These are phyloP conservation scores for Neonectria sp. DNA, from an alignment of 2,329 filamentous ascomycete species.

Conservation along the genomic window DNA sequence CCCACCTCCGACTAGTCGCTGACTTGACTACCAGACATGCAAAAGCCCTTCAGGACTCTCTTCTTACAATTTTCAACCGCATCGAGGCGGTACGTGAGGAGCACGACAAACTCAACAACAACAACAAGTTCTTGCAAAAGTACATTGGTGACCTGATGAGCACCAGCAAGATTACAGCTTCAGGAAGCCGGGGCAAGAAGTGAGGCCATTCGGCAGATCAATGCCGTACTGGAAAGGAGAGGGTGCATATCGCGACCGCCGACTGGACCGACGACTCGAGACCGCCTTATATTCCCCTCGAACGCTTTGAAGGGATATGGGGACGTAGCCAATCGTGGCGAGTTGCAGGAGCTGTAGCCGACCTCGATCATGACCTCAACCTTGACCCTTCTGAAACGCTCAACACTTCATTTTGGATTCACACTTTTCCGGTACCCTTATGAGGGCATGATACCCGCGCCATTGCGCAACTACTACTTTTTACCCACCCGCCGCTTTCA, in stretches of 20 bases:
- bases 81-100: constrained; percentile 96
- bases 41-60: constrained; percentile 87
- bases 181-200: constrained; percentile 68
- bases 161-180: constrained; percentile 80
- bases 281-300: background rate
- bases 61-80: constrained; percentile 90
- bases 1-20: constrained; percentile 28
- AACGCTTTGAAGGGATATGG: background rate
- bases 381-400: constrained; percentile 32
- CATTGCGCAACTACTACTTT: constrained; percentile 40
- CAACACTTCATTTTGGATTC: constrained; percentile 37
- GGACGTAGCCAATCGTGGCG: background rate
- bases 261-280: background rate
- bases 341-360: background rate
- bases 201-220: constrained; percentile 51
- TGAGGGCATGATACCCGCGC: constrained; percentile 51
- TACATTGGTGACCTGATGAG: constrained; percentile 98
- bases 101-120: constrained; percentile 95
- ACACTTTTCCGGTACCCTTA: constrained; percentile 42
- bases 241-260: background rate
- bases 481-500: constrained; percentile 24
- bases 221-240: background rate
- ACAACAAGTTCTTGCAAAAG: constrained; percentile 97
- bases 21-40: constrained; percentile 76
- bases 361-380: constrained; percentile 7